Base-by-base conservation (phyloP, 306 rosid species). In the Trifolium dubium region DNA sequence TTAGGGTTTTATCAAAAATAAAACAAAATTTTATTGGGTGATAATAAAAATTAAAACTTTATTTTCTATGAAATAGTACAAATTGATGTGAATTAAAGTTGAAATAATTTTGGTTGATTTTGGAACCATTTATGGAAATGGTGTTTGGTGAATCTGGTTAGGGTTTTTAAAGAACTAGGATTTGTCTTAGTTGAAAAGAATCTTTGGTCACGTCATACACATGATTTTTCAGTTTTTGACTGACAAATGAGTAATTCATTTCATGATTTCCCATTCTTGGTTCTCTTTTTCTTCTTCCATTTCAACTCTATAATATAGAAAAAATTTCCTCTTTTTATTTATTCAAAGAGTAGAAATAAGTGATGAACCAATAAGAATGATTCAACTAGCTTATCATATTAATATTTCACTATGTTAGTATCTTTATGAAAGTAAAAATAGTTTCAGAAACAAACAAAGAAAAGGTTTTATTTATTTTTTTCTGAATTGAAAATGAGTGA, bases 121-220 rank as follows among this genome's bases (percentile, higher is more conserved):
- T 41, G 5, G 5, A 65, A 31, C 13, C 69, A 7, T 62, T 51
- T 74, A 85, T 74, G 86, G 83, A 75, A 81, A 62, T 46, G 17
- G 67, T 74, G 87, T 47, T 50, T 17, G 81, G 79, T 85, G 66
- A 69, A 79, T 74, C 83, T 81, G 83, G 89, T 83, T 84, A 91
- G 90, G 91, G 95, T 84, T 84, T 86, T 78, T 43, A 76, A 79
- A 79, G 79, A 77, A 78, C 70, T 76, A 64, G 74, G 87, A 80
- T 75, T 72, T 71, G 83, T 61, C 75, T 80, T 69, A 61, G 78
- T 76, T 76, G 59, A 64, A 67, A 77, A 77, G 89, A 87, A 91
- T 91, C 97, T 91, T 87, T 84, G 87, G 89, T 86, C 91, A 86
- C 92, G 89, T 89, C 97, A 89, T 76, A 89, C 83, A 71, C 88